Percentiles rank a stretch among this genome's conserved stretches.
Conservation (phyloP, 495 filamentous ascomycete genomes). For the Parathielavia hyrcaniae region DNA sequence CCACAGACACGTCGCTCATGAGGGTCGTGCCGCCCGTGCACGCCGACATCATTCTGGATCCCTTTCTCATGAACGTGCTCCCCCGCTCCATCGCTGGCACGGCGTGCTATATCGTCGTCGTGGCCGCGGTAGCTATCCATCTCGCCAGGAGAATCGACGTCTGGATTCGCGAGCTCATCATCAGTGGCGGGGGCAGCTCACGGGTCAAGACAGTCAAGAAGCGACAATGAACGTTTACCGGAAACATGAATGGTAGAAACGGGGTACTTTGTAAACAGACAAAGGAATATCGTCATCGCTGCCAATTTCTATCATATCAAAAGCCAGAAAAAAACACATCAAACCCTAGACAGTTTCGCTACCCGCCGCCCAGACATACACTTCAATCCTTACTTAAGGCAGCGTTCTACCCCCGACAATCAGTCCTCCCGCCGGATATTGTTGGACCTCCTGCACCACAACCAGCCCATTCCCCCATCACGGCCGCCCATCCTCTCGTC, state of each 20-base stretch:
- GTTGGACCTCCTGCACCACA: too few species aligned
- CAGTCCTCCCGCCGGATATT: not conserved
- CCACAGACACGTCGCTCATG: conserved; percentile 69
- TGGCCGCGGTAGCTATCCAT: conserved; percentile 50
- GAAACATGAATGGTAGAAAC: too few species aligned
- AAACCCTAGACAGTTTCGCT: not conserved
- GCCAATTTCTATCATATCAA: conserved; percentile 4
- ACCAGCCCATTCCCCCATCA: too few species aligned
- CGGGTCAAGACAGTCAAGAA: not conserved
- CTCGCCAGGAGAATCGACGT: conserved; percentile 34
- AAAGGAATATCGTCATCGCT: not conserved
- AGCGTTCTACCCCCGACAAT: not conserved
- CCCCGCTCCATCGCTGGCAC: conserved; percentile 66
- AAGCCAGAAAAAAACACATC: not conserved
- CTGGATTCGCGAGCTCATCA: conserved; percentile 26
- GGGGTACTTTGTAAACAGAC: not conserved
- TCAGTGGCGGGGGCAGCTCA: not conserved
- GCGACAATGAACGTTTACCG: conserved; percentile 32
- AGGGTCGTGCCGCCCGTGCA: conserved; percentile 61
- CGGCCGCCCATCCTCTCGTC: too few species aligned
- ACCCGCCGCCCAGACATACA: not conserved
- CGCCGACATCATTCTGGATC: conserved; percentile 87
- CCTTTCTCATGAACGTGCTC: conserved; percentile 66
- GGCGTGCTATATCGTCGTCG: conserved; percentile 50
- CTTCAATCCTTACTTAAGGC: too few species aligned